Percentiles rank a stretch among this genome's conserved stretches.
Conservation (phyloP, 164 flowering plant species). For the Nymphaea thermarum region DNA sequence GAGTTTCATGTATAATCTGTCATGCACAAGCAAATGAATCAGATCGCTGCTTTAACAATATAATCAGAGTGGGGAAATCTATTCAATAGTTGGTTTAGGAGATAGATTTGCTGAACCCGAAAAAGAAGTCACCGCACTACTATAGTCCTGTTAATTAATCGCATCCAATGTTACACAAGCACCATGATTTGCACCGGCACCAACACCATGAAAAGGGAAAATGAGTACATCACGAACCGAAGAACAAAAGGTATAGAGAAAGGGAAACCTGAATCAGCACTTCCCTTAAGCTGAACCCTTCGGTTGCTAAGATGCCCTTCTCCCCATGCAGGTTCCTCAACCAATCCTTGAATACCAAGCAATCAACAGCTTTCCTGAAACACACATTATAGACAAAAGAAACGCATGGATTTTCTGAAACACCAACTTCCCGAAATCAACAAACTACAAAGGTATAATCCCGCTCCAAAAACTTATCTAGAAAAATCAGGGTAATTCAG, state of each 20-base stretch:
- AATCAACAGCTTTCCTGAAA: conserved; percentile 65
- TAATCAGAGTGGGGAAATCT: too few relatives aligned
- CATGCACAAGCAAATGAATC: too few relatives aligned
- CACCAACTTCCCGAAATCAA: not conserved
- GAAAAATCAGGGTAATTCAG: not conserved
- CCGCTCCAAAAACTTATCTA: too few relatives aligned
- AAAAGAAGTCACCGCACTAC: too few relatives aligned
- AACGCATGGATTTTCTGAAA: not conserved
- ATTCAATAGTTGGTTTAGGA: too few relatives aligned
- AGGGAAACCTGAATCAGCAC: conserved; percentile 69
- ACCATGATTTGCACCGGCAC: too few relatives aligned
- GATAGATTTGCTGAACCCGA: too few relatives aligned
- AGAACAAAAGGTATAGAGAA: not conserved
- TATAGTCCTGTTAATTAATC: too few relatives aligned
- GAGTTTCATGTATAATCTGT: too few relatives aligned
- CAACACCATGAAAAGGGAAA: not conserved
- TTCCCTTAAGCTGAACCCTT: conserved; percentile 33
- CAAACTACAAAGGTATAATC: not conserved
- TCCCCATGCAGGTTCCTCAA: conserved; percentile 58
- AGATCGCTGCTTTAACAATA: too few relatives aligned
- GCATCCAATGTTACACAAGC: too few relatives aligned
- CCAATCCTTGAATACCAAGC: conserved; percentile 77
- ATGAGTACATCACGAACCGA: not conserved
- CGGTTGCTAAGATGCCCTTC: conserved; percentile 50
- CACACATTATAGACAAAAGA: not conserved